Percentiles rank a stretch among this genome's conserved stretches.
These are phyloP conservation scores for Lablab purpureus DNA, from an alignment of 306 rosid genomes.

Conservation along the genomic window DNA sequence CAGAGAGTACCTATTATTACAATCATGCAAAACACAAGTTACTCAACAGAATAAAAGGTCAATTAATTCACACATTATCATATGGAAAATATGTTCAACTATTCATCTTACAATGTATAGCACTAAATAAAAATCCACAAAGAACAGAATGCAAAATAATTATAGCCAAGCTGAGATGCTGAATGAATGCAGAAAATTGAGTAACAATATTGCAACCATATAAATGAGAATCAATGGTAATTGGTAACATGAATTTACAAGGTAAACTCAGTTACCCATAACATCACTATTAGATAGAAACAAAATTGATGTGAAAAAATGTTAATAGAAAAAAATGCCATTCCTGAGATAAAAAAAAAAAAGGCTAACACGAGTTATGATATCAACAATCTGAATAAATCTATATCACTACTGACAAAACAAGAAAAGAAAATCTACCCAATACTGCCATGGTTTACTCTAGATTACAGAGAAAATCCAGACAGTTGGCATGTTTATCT, in stretches of 20 bases:
- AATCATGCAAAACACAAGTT: slow-evolving; percentile 31
- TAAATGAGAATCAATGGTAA: slow-evolving; percentile 27
- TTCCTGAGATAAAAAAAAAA: slow-evolving; percentile 15
- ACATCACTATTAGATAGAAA: slow-evolving; percentile 21
- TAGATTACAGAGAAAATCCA: slow-evolving; percentile 31
- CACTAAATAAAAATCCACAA: slow-evolving; percentile 12
- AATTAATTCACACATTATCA: not conserved
- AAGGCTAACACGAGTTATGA: slow-evolving; percentile 20
- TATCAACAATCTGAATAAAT: slow-evolving; percentile 4
- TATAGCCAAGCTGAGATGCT: slow-evolving; percentile 7
- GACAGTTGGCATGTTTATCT: slow-evolving; percentile 11
- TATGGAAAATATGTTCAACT: slow-evolving; percentile 32
- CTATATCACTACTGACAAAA: slow-evolving; percentile 1
- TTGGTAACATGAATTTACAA: slow-evolving; percentile 25
- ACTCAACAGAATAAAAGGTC: slow-evolving; percentile 22
- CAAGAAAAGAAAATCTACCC: not conserved
- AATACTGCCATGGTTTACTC: slow-evolving; percentile 12
- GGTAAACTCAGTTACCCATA: slow-evolving; percentile 17
- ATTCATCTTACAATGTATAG: slow-evolving; percentile 25
- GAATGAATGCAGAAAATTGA: slow-evolving; percentile 26
- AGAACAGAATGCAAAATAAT: slow-evolving; percentile 36
- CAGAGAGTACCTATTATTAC: not conserved
- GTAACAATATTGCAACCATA: slow-evolving; percentile 19
- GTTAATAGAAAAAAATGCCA: not conserved
- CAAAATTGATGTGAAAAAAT: slow-evolving; percentile 21